phyloP scores from a whole-genome alignment of 495 filamentous ascomycete species.

The Penicillium odoratum region DNA sequence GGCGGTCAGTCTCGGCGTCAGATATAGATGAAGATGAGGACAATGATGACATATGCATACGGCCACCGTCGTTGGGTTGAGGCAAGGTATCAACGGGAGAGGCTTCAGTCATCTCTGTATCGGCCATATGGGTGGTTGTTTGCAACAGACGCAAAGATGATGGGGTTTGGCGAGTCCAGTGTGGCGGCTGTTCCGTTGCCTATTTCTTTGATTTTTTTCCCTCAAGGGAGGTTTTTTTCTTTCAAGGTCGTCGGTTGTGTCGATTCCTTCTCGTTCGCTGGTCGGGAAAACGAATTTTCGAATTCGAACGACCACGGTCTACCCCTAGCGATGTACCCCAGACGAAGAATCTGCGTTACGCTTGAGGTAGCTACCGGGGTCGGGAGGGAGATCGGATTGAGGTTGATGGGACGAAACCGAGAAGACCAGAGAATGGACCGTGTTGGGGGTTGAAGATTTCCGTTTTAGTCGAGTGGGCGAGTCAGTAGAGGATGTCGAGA shows the following conservation, averaged over 20 bases:
- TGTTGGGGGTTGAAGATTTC: conserved; percentile 4
- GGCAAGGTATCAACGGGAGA: conserved; percentile 45
- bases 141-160: conserved; percentile 20
- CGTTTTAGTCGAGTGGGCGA: background rate
- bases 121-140: conserved; percentile 38
- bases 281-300: background rate
- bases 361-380: conserved; percentile 48
- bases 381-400: conserved; percentile 12
- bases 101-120: conserved; percentile 43
- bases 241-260: conserved; percentile 1
- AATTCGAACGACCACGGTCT: conserved; percentile 36
- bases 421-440: conserved; percentile 9
- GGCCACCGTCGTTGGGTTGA: conserved; percentile 45
- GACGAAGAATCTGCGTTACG: conserved; percentile 44
- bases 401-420: conserved; percentile 16
- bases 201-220: conserved; percentile 9
- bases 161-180: conserved; percentile 25
- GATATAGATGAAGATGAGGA: conserved; percentile 51
- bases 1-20: conserved; percentile 47
- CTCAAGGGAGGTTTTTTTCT: background rate
- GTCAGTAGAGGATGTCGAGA: background rate
- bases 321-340: conserved; percentile 49
- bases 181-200: conserved; percentile 19
- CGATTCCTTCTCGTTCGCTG: background rate
- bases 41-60: conserved; percentile 43